Base-by-base conservation (phyloP, 129 eudicot genomes). In the Ambrosia trifida region DNA sequence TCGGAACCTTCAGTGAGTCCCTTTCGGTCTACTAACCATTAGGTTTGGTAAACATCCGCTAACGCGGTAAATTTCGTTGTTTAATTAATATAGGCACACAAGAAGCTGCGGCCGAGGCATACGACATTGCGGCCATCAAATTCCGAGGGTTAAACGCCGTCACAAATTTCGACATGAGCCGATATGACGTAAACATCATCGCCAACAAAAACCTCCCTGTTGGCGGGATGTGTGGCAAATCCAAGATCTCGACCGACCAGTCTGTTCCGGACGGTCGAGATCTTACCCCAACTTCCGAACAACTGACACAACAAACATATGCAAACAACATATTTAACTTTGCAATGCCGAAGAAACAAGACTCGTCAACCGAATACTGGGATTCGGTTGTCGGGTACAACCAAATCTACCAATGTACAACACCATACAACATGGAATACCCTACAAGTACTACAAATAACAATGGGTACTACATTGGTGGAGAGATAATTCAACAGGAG, bases 101-200 rank as follows among this genome's bases (percentile, higher is more conserved):
- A 70, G 97, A 91, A 78, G 97, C 86, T 80, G 97, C 97, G 0
- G 97, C 97, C 0, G 97, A 91, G 79, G 97, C 97, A 2, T 91
- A 91, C 17, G 97, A 91, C 76, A 91, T 91, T 0, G 97, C 97
- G 0, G 97, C 97, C 33, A 91, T 91, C 40, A 91, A 91, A 68
- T 91, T 91, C 73, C 82, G 96, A 45, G 97, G 97, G 18, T 79
- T 86, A 51, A 88, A 91, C 9, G 97, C 97, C 0, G 97, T 91
- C 49, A 91, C 97, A 4, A 88, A 91, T 63, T 91, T 91, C 53
- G 95, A 91, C 91, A 91, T 91, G 84, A 91, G 88, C 75, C 92
- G 97, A 2, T 91, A 91, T 68, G 93, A 91, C 68, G 90, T 91
- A 0, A 82, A 84, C 57, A 88, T 88, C 76, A 91, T 88, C 5